Base-by-base conservation (phyloP, 2,329 filamentous ascomycete genomes). In the Nemania abortiva region DNA sequence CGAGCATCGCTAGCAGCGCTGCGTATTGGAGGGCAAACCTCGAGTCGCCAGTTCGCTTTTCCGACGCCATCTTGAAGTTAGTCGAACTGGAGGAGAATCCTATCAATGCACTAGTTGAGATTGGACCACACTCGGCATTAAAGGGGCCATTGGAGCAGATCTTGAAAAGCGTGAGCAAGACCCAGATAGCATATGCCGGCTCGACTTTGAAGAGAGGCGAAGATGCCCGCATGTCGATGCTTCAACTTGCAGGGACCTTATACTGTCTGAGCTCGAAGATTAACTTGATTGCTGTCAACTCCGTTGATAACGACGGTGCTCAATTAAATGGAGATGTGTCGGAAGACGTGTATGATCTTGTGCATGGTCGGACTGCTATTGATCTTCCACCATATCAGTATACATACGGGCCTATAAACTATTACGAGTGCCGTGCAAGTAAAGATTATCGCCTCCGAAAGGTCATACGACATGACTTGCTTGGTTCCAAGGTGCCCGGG, bases 11-110 rank as follows among this genome's bases (percentile, higher is more conserved):
- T 18, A 18, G 24, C 31, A 2, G 42, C 24, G n/a, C 11, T 2
- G 20, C 29, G 2, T 73, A 74, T 34, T 73, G 71, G 72, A 29
- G 69, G 6, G 47, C 47, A 2, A 72, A 72, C 20, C 66, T 73
- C 1, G 69, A 71, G 31, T 68, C 63, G 0, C 69, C 71, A 0
- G 71, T 73, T 2, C 47, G 58, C 2, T 72, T 73, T 49, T 45
- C 62, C 4, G 53, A 70, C 2, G 71, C 71, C 2, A 31, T 70
- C 5, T 2, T 2, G 2, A 53, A 47, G 1, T 22, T 68, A 1
- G 24, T 61, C 0, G 10, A 15, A 3, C 7, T 27, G 1, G 18
- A 45, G 1, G 4, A 39, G 15, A 47, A 42, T 42, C 37, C 7
- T 15, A 42, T 42, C 13, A 29, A 65, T 18, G 61, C 15, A 0